Evolutionary conservation across 805 yeast genomes (phyloP).

Genomic region (Ogataea naganishii): DNA sequence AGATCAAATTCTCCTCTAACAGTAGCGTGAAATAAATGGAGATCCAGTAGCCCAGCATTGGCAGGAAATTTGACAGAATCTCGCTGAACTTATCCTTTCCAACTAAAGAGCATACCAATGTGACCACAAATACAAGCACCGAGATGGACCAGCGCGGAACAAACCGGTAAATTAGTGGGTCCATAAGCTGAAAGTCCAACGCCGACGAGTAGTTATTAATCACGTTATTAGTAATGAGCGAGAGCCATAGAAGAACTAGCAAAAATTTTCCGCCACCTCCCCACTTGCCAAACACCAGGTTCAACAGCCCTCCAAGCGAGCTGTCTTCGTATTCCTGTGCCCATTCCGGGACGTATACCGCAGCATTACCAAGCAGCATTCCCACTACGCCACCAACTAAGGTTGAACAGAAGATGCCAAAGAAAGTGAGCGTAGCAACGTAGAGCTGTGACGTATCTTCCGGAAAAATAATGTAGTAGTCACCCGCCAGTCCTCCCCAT

Average conservation of each 20-base stretch:
- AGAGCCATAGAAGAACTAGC: slow-evolving; percentile 58
- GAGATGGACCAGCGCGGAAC: slow-evolving; percentile 79
- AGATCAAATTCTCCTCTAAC: slow-evolving; percentile 63
- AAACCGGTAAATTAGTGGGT: slow-evolving; percentile 36
- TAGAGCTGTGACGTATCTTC: slow-evolving; percentile 51
- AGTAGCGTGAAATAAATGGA: slow-evolving; percentile 69
- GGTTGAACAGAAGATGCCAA: slow-evolving; percentile 64
- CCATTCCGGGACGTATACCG: slow-evolving; percentile 52
- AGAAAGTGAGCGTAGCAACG: slow-evolving; percentile 53
- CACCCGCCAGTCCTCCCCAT: slow-evolving; percentile 85
- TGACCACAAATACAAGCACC: slow-evolving; percentile 50
- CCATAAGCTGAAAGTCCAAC: slow-evolving; percentile 62
- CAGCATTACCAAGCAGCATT: slow-evolving; percentile 58
- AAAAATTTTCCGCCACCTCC: slow-evolving; percentile 70
- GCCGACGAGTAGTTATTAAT: slow-evolving; percentile 79
- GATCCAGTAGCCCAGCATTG: slow-evolving; percentile 91
- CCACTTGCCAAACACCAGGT: slow-evolving; percentile 63
- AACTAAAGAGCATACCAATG: slow-evolving; percentile 62
- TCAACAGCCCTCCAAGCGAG: slow-evolving; percentile 73
- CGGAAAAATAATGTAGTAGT: slow-evolving; percentile 76
- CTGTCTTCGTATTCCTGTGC: slow-evolving; percentile 38
- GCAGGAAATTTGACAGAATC: slow-evolving; percentile 72
- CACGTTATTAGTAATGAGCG: slow-evolving; percentile 75
- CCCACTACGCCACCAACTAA: slow-evolving; percentile 71
- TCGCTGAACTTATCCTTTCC: slow-evolving; percentile 68